These are phyloP conservation scores for Stramenopiles sp. DNA, from an alignment of 352 stramenopile species.

Conservation along the genomic window DNA sequence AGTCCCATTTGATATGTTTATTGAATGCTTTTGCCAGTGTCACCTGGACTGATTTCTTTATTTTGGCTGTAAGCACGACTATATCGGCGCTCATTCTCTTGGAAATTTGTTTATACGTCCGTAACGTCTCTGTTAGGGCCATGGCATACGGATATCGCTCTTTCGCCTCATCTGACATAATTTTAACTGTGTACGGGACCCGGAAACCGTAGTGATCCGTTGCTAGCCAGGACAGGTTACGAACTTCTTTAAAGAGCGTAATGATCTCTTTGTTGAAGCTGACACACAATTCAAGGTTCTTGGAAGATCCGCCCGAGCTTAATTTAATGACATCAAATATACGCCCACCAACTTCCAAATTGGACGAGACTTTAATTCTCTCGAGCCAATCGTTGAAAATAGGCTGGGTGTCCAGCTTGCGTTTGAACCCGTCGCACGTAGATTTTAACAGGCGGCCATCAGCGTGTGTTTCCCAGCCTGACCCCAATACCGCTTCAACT, in stretches of 20 bases:
- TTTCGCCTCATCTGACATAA: conserved; percentile 87
- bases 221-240: conserved; percentile 86
- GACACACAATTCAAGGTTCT: conserved; percentile 51
- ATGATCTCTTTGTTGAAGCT: conserved; percentile 94
- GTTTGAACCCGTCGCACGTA: conserved; percentile 49
- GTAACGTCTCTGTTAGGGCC: conserved; percentile 83
- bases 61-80: conserved; percentile 48
- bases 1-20: conserved; percentile 19
- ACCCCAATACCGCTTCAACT: conserved; percentile 85
- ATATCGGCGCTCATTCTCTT: conserved; percentile 64
- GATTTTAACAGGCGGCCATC: conserved; percentile 85
- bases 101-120: conserved; percentile 61
- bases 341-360: conserved; percentile 54
- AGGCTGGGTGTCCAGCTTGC: conserved; percentile 54
- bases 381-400: conserved; percentile 88
- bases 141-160: conserved; percentile 88
- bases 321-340: conserved; percentile 16
- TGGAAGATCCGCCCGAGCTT: conserved; percentile 21
- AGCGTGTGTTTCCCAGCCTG: conserved; percentile 87
- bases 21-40: conserved; percentile 19
- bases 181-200: conserved; percentile 80
- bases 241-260: conserved; percentile 93
- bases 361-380: conserved; percentile 59
- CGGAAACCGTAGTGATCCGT: conserved; percentile 45
- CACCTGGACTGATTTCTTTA: conserved; percentile 20